Base-by-base conservation (phyloP, 2,329 filamentous ascomycete species). In the Epicoccum sorghinum region DNA sequence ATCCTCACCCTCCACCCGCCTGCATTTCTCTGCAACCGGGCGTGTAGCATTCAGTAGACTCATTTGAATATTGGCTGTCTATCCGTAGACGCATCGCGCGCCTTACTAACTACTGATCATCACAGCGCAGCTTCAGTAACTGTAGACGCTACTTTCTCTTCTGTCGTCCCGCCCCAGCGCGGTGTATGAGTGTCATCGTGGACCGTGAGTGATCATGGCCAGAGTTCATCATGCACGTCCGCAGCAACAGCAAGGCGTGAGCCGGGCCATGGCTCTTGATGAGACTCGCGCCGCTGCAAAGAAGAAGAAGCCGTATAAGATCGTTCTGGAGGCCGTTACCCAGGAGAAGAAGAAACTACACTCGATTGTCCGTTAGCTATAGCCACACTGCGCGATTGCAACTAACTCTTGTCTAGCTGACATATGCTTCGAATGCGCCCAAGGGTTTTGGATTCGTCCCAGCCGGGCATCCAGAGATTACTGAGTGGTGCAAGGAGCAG, bases 401-500 rank as follows among this genome's bases (percentile, higher is more conserved):
- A 68, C 72, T 78, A 66, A 80, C 73, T 53, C 58, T 49, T 27
- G 32, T 35, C 46, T 69, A 86, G 84, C 78, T 83, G 38, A 81
- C 81, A 18, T 85, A 84, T 61, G 77, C 80, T 55, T 73, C 77
- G n/a, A 76, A 80, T 60, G 77, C 85, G 22, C 84, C 84, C 8
- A 71, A 73, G 42, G 85, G 84, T n/a, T 87, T 86, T 67, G 83
- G 80, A 0, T 87, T 86, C 63, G 80, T 88, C 44, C 81, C 83
- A 22, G 80, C 83, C 40, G 85, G 85, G 23, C 83, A 84, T 56
- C 83, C 84, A 2, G 79, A 82, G 48, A 77, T 88, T 43, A 85
- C 84, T 14, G 79, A 79, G 41, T 79, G 79, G 52, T 75, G 72
- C 65, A 87, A 86, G 70, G 84, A 87, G 62, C 68, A 82, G 36